Conservation (phyloP, 1,284 basidiomycete genomes). For the Pholiota adiposa region DNA sequence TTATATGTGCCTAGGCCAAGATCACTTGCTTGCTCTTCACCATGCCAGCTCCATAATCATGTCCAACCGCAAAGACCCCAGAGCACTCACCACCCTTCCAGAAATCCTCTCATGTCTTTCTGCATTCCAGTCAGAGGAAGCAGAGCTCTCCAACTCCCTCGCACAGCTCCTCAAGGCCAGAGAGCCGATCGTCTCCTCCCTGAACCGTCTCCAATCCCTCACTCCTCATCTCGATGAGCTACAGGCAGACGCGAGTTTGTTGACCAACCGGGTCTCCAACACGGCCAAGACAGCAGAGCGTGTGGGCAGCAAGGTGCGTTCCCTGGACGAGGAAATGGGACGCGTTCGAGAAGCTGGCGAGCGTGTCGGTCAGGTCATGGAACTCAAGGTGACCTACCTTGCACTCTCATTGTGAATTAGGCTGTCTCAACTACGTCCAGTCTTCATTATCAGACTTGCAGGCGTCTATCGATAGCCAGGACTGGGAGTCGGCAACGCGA, state of each 20-base stretch:
- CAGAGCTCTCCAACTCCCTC: conserved; percentile 78
- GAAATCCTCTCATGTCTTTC: conserved; percentile 76
- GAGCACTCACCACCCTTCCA: conserved; percentile 62
- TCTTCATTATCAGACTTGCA: conserved; percentile 81
- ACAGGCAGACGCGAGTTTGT: conserved; percentile 59
- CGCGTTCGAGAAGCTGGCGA: conserved; percentile 86
- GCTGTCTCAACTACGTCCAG: conserved; percentile 40
- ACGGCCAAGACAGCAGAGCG: conserved; percentile 87
- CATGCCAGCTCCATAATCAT: neutral
- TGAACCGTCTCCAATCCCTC: conserved; percentile 67
- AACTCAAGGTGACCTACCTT: conserved; percentile 73
- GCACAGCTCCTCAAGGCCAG: conserved; percentile 72
- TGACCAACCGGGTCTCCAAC: conserved; percentile 61
- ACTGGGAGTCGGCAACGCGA: conserved; percentile 95
- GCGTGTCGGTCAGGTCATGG: conserved; percentile 85
- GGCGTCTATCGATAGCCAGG: conserved; percentile 79
- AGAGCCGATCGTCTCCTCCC: conserved; percentile 67
- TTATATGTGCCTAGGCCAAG: too few relatives aligned
- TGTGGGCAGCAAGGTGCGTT: conserved; percentile 87
- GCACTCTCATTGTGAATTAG: neutral
- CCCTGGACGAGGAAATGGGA: conserved; percentile 90
- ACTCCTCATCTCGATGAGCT: conserved; percentile 68
- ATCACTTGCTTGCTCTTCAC: too few relatives aligned
- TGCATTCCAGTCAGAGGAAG: conserved; percentile 78
- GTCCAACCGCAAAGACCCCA: conserved; percentile 40